Evolutionary conservation across 768 basidiomycete species (phyloP).

Genomic region (Mycena maculata): DNA sequence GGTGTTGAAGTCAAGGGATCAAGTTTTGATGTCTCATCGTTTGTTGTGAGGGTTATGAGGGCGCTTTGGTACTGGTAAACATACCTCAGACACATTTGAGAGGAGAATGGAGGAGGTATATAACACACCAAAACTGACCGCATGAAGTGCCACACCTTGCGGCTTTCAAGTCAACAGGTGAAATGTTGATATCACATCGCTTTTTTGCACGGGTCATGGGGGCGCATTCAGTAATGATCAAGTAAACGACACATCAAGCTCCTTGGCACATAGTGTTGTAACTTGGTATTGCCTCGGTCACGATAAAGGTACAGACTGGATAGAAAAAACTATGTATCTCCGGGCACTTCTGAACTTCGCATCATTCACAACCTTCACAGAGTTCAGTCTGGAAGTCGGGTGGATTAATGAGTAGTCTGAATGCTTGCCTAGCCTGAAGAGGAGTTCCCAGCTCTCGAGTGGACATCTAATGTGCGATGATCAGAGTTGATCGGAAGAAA

Average conservation of each 20-base stretch:
- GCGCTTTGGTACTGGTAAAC: conserved; percentile 15
- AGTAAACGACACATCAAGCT: conserved; percentile 13
- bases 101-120: conserved; percentile 15
- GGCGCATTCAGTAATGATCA: conserved; percentile 16
- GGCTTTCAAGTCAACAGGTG: conserved; percentile 19
- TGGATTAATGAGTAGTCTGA: conserved; percentile 17
- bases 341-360: conserved; percentile 18
- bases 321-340: conserved; percentile 21
- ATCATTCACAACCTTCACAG: conserved; percentile 22
- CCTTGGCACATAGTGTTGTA: conserved; percentile 19
- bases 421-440: conserved; percentile 20
- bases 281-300: conserved; percentile 17
- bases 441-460: conserved; percentile 20
- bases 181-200: conserved; percentile 21
- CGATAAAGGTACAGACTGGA: conserved; percentile 15
- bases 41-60: conserved; percentile 20
- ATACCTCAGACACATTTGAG: conserved; percentile 23
- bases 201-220: conserved; percentile 22
- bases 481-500: conserved; percentile 22
- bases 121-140: conserved; percentile 18
- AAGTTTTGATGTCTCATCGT: conserved; percentile 20
- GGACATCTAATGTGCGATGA: conserved; percentile 22
- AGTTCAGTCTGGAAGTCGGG: conserved; percentile 20
- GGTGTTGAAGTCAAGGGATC: conserved; percentile 20
- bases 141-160: conserved; percentile 19